phyloP scores from a whole-genome alignment of 495 filamentous ascomycete genomes.

The Talaromyces nanjingensis region DNA sequence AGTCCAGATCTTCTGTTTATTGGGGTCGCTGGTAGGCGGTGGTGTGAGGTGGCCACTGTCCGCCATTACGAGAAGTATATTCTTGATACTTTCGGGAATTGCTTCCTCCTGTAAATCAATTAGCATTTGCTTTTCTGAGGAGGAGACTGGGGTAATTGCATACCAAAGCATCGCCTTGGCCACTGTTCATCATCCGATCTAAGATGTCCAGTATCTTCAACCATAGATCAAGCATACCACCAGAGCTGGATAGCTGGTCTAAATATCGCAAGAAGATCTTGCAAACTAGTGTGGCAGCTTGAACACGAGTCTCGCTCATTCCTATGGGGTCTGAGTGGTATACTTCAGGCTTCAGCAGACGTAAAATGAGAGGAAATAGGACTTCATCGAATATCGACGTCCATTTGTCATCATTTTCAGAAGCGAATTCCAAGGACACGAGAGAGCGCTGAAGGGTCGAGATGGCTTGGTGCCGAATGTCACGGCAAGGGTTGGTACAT shows the following conservation, averaged over 20 bases:
- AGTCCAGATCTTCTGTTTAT: constrained; percentile 45
- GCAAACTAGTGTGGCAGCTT: constrained; percentile 84
- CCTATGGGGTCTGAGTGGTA: constrained; percentile 87
- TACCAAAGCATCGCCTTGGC: constrained; percentile 84
- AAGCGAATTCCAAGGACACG: constrained; percentile 70
- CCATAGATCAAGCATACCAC: constrained; percentile 94
- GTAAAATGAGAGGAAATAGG: constrained; percentile 85
- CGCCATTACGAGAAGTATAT: constrained; percentile 93
- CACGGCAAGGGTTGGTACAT: constrained; percentile 91
- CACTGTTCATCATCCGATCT: constrained; percentile 94
- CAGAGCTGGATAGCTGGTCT: constrained; percentile 72
- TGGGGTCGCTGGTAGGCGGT: constrained; percentile 45
- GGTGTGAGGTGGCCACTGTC: constrained; percentile 78
- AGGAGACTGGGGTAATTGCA: constrained; percentile 22
- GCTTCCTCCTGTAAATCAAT: constrained; percentile 68
- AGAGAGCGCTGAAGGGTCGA: constrained; percentile 81
- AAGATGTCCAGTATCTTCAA: constrained; percentile 88
- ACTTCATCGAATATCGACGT: constrained; percentile 91
- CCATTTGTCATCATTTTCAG: constrained; percentile 79
- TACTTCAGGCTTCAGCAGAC: constrained; percentile 89
- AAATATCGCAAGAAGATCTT: constrained; percentile 96
- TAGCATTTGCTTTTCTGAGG: background rate
- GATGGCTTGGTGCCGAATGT: constrained; percentile 83
- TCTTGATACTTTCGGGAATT: constrained; percentile 92
- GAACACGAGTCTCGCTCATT: constrained; percentile 92